phyloP scores from a whole-genome alignment of 1,139 yeast genomes.

The Kazachstania sp. region DNA sequence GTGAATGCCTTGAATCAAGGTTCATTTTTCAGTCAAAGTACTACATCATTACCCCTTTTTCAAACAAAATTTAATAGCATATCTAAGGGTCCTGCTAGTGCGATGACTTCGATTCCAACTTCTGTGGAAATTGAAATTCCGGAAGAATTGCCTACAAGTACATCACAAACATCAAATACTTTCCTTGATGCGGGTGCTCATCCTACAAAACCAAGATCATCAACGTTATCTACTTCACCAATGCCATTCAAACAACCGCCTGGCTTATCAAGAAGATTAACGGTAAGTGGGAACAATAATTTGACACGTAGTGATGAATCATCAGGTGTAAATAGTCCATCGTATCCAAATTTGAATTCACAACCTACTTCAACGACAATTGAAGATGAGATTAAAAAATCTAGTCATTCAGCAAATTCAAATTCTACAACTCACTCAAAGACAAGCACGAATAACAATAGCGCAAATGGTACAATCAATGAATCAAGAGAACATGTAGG shows the following conservation, averaged over 20 bases:
- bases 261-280: constrained; percentile 18
- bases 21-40: constrained; percentile 23
- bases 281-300: constrained; percentile 10
- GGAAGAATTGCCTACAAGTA: constrained; percentile 34
- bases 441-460: neutral
- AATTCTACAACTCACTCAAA: neutral
- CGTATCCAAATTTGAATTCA: neutral
- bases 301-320: neutral
- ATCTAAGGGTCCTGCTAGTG: constrained; percentile 17
- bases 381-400: constrained; percentile 9
- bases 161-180: constrained; percentile 9
- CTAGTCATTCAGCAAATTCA: neutral
- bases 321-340: neutral
- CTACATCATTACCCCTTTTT: constrained; percentile 25
- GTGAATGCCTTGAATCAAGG: constrained; percentile 10
- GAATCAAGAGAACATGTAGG: neutral
- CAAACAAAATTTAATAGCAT: constrained; percentile 25
- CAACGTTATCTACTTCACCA: constrained; percentile 16
- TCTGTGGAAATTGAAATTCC: constrained; percentile 56
- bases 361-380: constrained; percentile 2
- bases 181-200: constrained; percentile 2
- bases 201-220: constrained; percentile 27
- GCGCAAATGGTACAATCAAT: neutral
- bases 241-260: constrained; percentile 14
- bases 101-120: constrained; percentile 32